phyloP scores from a whole-genome alignment of 2,329 filamentous ascomycete genomes.

The Xylaria sp. region DNA sequence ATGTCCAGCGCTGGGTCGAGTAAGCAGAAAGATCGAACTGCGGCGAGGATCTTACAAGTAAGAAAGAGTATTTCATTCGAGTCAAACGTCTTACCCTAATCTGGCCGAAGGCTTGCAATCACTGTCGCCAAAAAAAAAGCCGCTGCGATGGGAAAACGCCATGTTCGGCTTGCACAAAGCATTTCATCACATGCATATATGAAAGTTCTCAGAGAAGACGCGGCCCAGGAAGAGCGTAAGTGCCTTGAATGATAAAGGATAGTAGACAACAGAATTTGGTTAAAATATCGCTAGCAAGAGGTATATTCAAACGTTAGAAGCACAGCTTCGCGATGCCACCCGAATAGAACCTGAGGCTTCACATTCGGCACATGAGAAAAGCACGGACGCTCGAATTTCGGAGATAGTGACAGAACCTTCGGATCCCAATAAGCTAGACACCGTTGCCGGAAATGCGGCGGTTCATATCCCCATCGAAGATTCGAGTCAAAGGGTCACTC shows the following conservation, averaged over 20 bases:
- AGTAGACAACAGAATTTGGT: too few species aligned
- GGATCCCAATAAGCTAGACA: background rate
- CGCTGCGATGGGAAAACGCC: slow-evolving; percentile 22
- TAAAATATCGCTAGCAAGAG: slow-evolving; percentile 24
- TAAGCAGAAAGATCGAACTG: background rate
- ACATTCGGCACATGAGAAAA: background rate
- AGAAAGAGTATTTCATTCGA: background rate
- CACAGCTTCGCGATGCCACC: slow-evolving; percentile 17
- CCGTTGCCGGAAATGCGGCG: background rate
- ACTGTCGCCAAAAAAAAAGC: slow-evolving; percentile 16
- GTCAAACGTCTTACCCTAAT: background rate
- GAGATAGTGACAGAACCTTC: background rate
- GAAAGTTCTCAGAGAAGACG: slow-evolving; percentile 16
- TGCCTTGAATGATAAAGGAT: background rate
- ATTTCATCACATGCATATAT: slow-evolving; percentile 14
- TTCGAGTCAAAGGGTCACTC: background rate
- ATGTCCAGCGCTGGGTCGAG: background rate
- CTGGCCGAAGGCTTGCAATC: slow-evolving; percentile 21
- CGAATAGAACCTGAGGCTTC: background rate
- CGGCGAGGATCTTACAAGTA: background rate
- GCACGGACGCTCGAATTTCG: background rate
- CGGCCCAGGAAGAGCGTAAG: slow-evolving; percentile 21
- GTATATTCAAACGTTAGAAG: slow-evolving; percentile 21
- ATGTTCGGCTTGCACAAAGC: slow-evolving; percentile 18
- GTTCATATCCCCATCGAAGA: background rate